A percentile compares a stretch with the other conserved stretches of the same genome.
phyloP scores from a whole-genome alignment of 192 early-diverging fungal genomes.

The Coemansia guatemalensis region DNA sequence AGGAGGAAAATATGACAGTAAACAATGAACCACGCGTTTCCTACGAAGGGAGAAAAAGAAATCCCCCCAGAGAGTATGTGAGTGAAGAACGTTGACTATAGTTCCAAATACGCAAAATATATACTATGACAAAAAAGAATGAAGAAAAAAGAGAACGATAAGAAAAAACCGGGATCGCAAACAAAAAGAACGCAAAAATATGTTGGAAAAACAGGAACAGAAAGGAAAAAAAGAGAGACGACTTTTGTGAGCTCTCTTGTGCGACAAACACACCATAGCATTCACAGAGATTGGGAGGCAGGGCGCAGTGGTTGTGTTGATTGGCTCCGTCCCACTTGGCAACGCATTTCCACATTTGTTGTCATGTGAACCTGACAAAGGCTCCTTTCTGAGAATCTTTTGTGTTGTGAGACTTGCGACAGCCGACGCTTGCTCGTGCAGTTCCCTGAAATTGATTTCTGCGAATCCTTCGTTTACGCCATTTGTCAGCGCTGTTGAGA shows the following conservation, averaged over 20 bases:
- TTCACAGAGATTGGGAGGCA: not conserved
- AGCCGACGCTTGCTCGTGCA: not conserved
- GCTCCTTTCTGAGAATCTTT: not conserved
- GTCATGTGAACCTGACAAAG: not conserved
- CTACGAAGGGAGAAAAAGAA: conserved; percentile 1
- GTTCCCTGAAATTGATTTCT: not conserved
- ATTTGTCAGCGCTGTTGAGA: too few relatives aligned
- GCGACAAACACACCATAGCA: not conserved
- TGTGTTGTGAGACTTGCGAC: not conserved
- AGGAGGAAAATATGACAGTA: not conserved
- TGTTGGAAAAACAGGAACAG: not conserved
- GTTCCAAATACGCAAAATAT: not conserved
- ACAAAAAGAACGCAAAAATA: not conserved
- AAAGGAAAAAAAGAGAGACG: not conserved
- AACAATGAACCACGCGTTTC: conserved; percentile 5
- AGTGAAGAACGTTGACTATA: not conserved
- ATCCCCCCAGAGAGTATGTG: not conserved
- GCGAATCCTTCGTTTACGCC: too few relatives aligned
- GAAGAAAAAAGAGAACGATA: not conserved
- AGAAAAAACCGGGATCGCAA: not conserved
- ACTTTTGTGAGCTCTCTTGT: not conserved
- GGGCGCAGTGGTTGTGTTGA: not conserved
- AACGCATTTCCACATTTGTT: not conserved
- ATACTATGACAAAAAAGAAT: not conserved
- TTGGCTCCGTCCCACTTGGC: not conserved